Conservation (phyloP, 1,284 basidiomycete genomes). For the Boletus hoseneyae region DNA sequence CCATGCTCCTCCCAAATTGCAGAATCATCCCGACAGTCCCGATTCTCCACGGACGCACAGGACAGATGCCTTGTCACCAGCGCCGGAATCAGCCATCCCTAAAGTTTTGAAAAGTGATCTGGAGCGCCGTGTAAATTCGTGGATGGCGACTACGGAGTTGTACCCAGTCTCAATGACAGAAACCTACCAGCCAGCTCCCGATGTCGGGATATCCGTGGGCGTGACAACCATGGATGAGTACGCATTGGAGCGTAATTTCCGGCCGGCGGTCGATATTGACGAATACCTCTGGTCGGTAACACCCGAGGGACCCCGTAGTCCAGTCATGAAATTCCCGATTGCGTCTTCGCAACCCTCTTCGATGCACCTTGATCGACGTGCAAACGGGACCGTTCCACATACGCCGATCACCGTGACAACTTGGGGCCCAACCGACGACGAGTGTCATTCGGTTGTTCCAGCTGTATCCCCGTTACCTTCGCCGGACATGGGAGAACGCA, state of each 20-base stretch:
- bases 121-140: constrained; percentile 56
- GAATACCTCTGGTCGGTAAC: constrained; percentile 68
- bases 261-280: constrained; percentile 40
- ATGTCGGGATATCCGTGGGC: constrained; percentile 4
- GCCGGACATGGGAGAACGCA: constrained; percentile 35
- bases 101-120: constrained; percentile 48
- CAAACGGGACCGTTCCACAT: constrained; percentile 53
- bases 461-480: constrained; percentile 26
- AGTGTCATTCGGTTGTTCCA: constrained; percentile 9
- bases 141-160: constrained; percentile 56
- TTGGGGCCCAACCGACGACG: constrained; percentile 30
- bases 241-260: constrained; percentile 12
- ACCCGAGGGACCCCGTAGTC: constrained; percentile 55
- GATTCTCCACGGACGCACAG: constrained; percentile 31
- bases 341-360: constrained; percentile 40
- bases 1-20: constrained; percentile 33
- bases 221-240: constrained; percentile 22
- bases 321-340: constrained; percentile 35
- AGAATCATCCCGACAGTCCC: constrained; percentile 22
- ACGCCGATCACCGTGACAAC: constrained; percentile 40
- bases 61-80: constrained; percentile 49
- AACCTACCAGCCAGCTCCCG: constrained; percentile 20
- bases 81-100: constrained; percentile 59
- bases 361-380: constrained; percentile 51
- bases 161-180: constrained; percentile 48